These are phyloP conservation scores for Clonostachys chloroleuca DNA, from an alignment of 2,329 filamentous ascomycete genomes.

Conservation along the genomic window DNA sequence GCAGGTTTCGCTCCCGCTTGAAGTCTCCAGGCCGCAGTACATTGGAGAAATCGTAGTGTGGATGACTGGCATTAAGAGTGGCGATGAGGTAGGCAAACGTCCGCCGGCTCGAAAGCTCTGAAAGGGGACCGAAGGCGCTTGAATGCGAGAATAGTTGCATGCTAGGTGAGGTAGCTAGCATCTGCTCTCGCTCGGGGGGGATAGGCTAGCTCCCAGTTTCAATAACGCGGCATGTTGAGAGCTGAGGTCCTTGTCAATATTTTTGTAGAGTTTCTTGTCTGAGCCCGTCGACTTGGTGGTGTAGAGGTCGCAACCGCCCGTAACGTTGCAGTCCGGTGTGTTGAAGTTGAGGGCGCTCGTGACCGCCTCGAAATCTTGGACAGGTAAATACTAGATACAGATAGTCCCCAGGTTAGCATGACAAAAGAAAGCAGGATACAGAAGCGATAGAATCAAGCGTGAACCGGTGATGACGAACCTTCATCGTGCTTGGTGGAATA, in stretches of 20 bases:
- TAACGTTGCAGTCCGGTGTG: conserved; percentile 86
- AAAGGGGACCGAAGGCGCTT: conserved; percentile 88
- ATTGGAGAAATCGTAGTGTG: conserved; percentile 92
- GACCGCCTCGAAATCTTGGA: conserved; percentile 86
- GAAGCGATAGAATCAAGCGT: neutral
- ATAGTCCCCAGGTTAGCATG: neutral
- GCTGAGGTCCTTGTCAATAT: conserved; percentile 87
- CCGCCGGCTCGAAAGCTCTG: conserved; percentile 80
- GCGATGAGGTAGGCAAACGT: conserved; percentile 96
- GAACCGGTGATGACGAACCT: neutral
- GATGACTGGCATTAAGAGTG: conserved; percentile 89
- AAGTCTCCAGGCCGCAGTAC: conserved; percentile 88
- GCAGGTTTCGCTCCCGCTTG: conserved; percentile 74
- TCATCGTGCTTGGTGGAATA: neutral
- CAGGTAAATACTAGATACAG: conserved; percentile 75
- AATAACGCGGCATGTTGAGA: conserved; percentile 86
- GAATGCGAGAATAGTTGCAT: conserved; percentile 65
- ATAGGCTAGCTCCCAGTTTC: conserved; percentile 80
- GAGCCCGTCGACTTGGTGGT: conserved; percentile 93
- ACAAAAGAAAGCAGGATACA: too few relatives aligned
- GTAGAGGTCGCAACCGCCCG: conserved; percentile 93
- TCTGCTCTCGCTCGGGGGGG: conserved; percentile 72
- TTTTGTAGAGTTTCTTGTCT: conserved; percentile 96
- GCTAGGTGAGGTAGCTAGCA: conserved; percentile 61
- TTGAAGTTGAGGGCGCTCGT: conserved; percentile 94